Base-by-base conservation (phyloP, 1,284 basidiomycete species). In the Phaffia rhodozyma region DNA sequence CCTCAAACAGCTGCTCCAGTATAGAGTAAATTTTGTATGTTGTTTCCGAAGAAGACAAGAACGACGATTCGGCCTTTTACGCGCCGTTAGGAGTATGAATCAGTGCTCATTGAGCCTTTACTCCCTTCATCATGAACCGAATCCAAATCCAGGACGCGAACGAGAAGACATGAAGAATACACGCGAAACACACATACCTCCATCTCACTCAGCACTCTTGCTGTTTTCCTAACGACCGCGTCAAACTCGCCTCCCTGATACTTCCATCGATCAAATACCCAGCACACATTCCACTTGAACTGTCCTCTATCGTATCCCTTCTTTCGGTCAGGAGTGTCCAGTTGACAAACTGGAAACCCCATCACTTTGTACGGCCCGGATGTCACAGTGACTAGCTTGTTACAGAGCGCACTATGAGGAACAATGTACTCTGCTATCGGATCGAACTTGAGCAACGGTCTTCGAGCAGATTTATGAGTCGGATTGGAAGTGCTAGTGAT, bases 1-100 rank as follows among this genome's bases (percentile, higher is more conserved):
- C 96, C 72, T 97, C 93, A 70, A 92, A 97, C 0, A 99, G 80
- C 73, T 97, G 93, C 75, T 99, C 94, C 38, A 98, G 83, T 63
- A 98, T 87, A 6, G 86, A 84, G 69, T 88, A 84, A 60, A 98
- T 83, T 6, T 85, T 82, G 54, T 82, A 80, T 1, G 85, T 83
- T 5, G 85, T 86, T 57, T 82, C 77, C 0, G 86, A 79, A 6
- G 83, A 83, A 1, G 92, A 94, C 27, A 98, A 79, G 72, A 97
- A 93, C 2, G 80, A 82, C 0, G 89, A 91, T 72, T 96, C 89
- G 79, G 92, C 85, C 89, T 97, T 70, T 20, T 6, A 27, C 3
- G n/a, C 25, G 29, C 20, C 5, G n/a, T 32, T 23, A 4, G 7
- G 11, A 3, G 13, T 7, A 23, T 18, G 18, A 34, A 7, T 21